Conservation (phyloP, 2,329 filamentous ascomycete species). For the Paecilomyces variotii region DNA sequence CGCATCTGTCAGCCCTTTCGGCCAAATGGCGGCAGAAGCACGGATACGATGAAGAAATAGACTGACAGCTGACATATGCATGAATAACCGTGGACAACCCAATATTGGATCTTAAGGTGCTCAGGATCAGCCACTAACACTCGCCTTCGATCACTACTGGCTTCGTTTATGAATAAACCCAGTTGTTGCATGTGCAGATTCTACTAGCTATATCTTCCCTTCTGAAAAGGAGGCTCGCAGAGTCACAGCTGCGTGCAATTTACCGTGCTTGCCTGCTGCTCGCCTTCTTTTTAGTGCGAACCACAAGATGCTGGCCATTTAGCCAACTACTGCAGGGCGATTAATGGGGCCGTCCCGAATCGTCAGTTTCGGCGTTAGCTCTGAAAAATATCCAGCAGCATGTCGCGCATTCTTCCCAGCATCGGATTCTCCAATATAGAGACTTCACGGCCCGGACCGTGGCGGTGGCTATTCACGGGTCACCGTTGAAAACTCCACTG, state of each 20-base stretch:
- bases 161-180: neutral
- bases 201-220: neutral
- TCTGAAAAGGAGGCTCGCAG: neutral
- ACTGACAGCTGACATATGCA: neutral
- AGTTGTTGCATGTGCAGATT: neutral
- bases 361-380: neutral
- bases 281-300: neutral
- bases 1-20: no score
- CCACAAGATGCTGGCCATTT: neutral
- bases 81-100: neutral
- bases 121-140: neutral
- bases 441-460: neutral
- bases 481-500: neutral
- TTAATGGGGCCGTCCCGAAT: neutral
- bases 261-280: neutral
- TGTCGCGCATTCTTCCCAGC: neutral
- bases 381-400: neutral
- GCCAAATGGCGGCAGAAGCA: neutral
- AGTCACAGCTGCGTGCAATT: neutral
- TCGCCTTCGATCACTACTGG: neutral
- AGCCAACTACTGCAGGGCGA: neutral
- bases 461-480: neutral
- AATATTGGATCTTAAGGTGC: neutral
- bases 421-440: neutral
- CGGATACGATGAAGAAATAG: neutral